phyloP scores from a whole-genome alignment of 345 rosid genomes.

The Eucalyptus sideroxylon region DNA sequence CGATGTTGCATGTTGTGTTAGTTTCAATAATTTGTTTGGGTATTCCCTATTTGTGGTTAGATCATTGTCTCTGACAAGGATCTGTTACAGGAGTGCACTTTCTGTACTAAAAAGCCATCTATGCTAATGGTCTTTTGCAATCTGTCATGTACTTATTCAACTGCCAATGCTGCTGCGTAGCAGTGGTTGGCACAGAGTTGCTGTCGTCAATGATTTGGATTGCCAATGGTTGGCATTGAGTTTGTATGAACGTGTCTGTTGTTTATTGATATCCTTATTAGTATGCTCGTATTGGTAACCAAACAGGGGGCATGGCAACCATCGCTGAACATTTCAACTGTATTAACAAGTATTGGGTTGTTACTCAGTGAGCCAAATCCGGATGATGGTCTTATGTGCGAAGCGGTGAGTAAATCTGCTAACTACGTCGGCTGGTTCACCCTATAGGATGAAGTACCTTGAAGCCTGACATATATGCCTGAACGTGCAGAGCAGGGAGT shows the following conservation, averaged over 20 bases:
- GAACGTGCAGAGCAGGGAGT: constrained; percentile 61
- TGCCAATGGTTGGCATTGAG: neutral
- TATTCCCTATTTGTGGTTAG: neutral
- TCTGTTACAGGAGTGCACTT: neutral
- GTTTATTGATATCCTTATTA: neutral
- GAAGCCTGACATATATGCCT: neutral
- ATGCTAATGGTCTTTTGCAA: neutral
- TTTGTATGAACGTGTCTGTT: neutral
- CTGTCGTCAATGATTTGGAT: neutral
- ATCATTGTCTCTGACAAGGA: neutral
- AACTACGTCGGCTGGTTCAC: neutral
- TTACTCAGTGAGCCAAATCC: constrained; percentile 75
- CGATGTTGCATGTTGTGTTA: neutral
- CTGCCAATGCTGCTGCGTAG: neutral
- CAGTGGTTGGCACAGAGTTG: neutral
- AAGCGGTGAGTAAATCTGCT: constrained; percentile 40
- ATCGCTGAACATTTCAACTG: constrained; percentile 74
- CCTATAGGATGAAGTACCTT: neutral
- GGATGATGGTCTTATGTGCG: constrained; percentile 79
- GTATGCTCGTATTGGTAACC: neutral
- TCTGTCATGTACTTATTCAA: neutral
- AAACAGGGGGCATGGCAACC: constrained; percentile 90
- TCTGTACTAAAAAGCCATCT: neutral
- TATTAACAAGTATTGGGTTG: constrained; percentile 56
- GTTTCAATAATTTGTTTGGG: neutral